Percentiles rank a stretch among this genome's conserved stretches.
Conservation (phyloP, 371 early-diverging fungal genomes). For the Apophysomyces elegans region DNA sequence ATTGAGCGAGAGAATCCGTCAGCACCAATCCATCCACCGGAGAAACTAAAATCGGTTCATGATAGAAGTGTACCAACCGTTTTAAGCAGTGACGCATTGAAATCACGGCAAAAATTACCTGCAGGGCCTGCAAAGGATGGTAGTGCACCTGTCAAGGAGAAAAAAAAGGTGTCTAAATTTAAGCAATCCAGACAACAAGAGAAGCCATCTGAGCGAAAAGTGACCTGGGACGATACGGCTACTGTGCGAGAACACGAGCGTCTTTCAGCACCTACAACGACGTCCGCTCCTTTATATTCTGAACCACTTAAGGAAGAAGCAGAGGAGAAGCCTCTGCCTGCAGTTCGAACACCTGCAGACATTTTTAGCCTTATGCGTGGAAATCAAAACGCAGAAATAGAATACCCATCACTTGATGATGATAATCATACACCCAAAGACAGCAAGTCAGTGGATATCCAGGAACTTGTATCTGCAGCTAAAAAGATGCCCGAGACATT, state of each 20-base stretch:
- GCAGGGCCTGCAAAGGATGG: neutral
- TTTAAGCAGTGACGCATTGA: slow-evolving; percentile 2
- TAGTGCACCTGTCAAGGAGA: slow-evolving; percentile 2
- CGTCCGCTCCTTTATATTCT: slow-evolving; percentile 27
- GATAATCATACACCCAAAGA: neutral
- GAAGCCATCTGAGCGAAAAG: slow-evolving; percentile 18
- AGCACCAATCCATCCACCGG: neutral
- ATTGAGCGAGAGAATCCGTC: neutral
- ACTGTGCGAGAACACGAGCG: slow-evolving; percentile 44
- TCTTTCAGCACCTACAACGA: slow-evolving; percentile 28
- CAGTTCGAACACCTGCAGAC: slow-evolving; percentile 37
- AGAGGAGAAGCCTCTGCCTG: neutral
- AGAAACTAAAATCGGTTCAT: neutral
- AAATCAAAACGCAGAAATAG: slow-evolving; percentile 31
- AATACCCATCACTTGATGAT: slow-evolving; percentile 36
- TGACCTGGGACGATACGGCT: slow-evolving; percentile 37
- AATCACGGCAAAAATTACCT: slow-evolving; percentile 1
- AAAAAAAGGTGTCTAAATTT: slow-evolving; percentile 37
- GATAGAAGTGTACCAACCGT: slow-evolving; percentile 14
- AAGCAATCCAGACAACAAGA: slow-evolving; percentile 23
- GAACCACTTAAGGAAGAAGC: slow-evolving; percentile 32
- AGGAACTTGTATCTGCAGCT: slow-evolving; percentile 30
- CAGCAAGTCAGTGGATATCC: slow-evolving; percentile 22
- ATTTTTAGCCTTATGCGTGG: slow-evolving; percentile 29
- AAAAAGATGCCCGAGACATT: slow-evolving; percentile 23